These are phyloP conservation scores for Lipomyces mesembrius DNA, from an alignment of 805 yeast species.

Conservation along the genomic window DNA sequence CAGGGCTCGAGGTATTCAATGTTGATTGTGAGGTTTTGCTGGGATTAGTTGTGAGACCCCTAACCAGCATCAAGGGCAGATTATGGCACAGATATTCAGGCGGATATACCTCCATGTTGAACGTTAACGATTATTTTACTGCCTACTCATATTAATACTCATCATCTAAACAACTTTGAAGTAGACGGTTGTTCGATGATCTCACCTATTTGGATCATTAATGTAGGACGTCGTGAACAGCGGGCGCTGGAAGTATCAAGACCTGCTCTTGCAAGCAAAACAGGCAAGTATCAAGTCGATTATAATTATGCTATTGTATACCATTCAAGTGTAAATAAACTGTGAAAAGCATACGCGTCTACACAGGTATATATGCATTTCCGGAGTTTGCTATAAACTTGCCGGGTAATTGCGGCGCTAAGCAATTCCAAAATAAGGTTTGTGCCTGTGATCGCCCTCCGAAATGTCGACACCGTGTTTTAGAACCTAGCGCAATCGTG, in stretches of 20 bases:
- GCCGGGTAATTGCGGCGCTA: not conserved
- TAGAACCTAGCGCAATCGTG: not conserved
- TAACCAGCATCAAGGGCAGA: constrained; percentile 33
- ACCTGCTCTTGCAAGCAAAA: not conserved
- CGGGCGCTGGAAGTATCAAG: not conserved
- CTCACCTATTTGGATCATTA: not conserved
- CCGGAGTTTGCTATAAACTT: not conserved
- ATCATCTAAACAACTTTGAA: not conserved
- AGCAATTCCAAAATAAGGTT: not conserved
- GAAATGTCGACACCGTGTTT: not conserved
- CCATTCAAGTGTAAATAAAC: not conserved
- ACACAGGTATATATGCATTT: not conserved
- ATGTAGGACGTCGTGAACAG: not conserved
- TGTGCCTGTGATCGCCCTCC: not conserved
- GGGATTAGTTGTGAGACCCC: constrained; percentile 25
- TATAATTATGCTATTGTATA: not conserved
- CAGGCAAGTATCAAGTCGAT: not conserved
- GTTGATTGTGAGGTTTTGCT: not conserved
- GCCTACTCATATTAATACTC: not conserved
- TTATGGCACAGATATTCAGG: constrained; percentile 32
- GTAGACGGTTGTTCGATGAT: not conserved
- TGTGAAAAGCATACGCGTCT: not conserved
- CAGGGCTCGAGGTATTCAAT: constrained; percentile 10
- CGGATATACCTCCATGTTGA: constrained; percentile 36
- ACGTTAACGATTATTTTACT: not conserved